phyloP scores from a whole-genome alignment of 306 rosid genomes.

The Vigna nakashimae region DNA sequence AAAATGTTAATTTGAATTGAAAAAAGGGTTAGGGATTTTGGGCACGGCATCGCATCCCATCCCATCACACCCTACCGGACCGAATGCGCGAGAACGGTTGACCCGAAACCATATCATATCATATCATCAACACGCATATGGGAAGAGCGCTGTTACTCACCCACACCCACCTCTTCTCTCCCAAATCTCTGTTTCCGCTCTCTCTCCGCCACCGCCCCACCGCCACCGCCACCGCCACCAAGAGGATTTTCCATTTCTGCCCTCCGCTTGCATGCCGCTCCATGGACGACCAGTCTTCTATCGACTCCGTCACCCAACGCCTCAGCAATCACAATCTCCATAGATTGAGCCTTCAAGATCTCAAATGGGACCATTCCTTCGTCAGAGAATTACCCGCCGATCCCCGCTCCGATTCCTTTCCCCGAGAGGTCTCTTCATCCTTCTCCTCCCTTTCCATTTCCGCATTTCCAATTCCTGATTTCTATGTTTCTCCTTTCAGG shows the following conservation, averaged over 20 bases:
- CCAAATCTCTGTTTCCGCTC: conserved; percentile 2
- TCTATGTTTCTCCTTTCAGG: conserved; percentile 54
- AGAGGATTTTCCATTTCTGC: conserved; percentile 45
- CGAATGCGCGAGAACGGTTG: neutral
- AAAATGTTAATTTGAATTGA: neutral
- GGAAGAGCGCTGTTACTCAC: neutral
- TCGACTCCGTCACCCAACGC: conserved; percentile 67
- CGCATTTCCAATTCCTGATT: neutral
- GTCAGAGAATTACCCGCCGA: conserved; percentile 76
- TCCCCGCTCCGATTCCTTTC: conserved; percentile 73
- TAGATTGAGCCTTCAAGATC: conserved; percentile 61
- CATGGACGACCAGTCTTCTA: conserved; percentile 69
- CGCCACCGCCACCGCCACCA: neutral
- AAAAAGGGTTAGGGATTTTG: neutral
- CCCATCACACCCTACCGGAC: no score
- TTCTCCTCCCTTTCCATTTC: neutral
- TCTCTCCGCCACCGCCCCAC: conserved; percentile 43
- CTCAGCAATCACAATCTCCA: neutral
- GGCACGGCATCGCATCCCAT: neutral
- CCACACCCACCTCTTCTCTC: conserved; percentile 52
- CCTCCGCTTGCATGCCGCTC: conserved; percentile 49
- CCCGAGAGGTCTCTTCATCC: conserved; percentile 68
- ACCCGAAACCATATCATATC: neutral
- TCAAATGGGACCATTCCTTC: conserved; percentile 90
- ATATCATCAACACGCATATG: neutral